Percentiles rank a stretch among this genome's conserved stretches.
Conservation (phyloP, 2,329 filamentous ascomycete genomes). For the Bipolaris victoriae region DNA sequence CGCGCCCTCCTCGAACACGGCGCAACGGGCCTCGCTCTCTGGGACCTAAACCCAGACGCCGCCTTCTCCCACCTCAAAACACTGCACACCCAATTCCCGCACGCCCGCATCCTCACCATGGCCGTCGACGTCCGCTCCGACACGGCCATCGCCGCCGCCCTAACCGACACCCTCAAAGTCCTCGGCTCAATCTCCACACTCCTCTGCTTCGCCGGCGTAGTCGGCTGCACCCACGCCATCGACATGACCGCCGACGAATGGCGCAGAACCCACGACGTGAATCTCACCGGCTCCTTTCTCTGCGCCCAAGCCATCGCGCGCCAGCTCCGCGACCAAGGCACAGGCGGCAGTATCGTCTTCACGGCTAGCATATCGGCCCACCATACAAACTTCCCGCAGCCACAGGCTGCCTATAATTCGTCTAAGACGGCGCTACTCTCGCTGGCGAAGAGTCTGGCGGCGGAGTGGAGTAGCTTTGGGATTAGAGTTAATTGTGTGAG, state of each 20-base stretch:
- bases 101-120: constrained; percentile 57
- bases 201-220: constrained; percentile 72
- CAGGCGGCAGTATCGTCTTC: constrained; percentile 68
- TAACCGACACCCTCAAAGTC: constrained; percentile 46
- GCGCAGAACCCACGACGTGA: constrained; percentile 71
- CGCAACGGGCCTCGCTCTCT: constrained; percentile 62
- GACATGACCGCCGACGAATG: constrained; percentile 66
- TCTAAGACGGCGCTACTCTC: constrained; percentile 71
- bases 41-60: constrained; percentile 61
- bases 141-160: constrained; percentile 51
- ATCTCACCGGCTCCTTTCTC: constrained; percentile 73
- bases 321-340: constrained; percentile 48
- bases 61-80: constrained; percentile 52
- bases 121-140: constrained; percentile 67
- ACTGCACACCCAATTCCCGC: constrained; percentile 62
- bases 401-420: constrained; percentile 74
- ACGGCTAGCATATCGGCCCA: constrained; percentile 73
- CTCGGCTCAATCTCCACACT: constrained; percentile 63
- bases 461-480: constrained; percentile 74
- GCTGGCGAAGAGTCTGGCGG: constrained; percentile 69
- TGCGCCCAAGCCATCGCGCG: constrained; percentile 69
- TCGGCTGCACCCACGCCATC: constrained; percentile 66
- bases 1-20: constrained; percentile 73
- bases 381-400: constrained; percentile 73
- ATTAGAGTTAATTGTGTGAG: constrained; percentile 74